Conservation (phyloP, 805 yeast species). For the Lipomyces yamadae region DNA sequence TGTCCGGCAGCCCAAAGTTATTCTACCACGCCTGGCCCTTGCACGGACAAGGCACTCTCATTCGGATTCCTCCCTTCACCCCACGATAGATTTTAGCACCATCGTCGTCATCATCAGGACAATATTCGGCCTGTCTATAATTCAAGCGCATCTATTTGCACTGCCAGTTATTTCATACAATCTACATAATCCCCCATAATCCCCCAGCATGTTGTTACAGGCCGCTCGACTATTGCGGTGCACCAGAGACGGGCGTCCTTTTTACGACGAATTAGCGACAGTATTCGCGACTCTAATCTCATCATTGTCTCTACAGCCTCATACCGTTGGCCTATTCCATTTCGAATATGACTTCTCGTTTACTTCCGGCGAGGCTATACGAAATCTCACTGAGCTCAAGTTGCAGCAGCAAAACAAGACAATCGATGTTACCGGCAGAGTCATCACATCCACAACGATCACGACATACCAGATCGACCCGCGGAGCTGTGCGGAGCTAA, state of each 20-base stretch:
- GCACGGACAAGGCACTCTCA: too few relatives aligned
- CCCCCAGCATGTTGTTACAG: slow-evolving; percentile 20
- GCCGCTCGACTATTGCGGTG: slow-evolving; percentile 28
- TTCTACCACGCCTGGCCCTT: too few relatives aligned
- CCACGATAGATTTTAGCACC: too few relatives aligned
- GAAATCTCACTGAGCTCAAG: slow-evolving; percentile 55
- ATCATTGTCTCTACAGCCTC: slow-evolving; percentile 50
- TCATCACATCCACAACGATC: slow-evolving; percentile 48
- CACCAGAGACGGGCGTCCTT: slow-evolving; percentile 30
- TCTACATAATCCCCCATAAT: background rate
- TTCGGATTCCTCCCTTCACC: too few relatives aligned
- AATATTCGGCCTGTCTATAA: too few relatives aligned
- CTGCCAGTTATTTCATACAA: background rate
- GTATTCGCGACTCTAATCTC: slow-evolving; percentile 61
- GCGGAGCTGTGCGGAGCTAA: slow-evolving; percentile 14
- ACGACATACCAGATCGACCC: slow-evolving; percentile 36
- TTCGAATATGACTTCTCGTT: slow-evolving; percentile 60
- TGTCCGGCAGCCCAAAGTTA: too few relatives aligned
- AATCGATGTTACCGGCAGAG: slow-evolving; percentile 37
- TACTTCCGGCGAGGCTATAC: slow-evolving; percentile 56
- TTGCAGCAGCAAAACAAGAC: slow-evolving; percentile 54
- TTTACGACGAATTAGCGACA: slow-evolving; percentile 56
- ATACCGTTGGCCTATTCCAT: slow-evolving; percentile 42
- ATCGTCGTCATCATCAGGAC: too few relatives aligned
- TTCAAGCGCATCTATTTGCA: background rate